Evolutionary conservation across 208 protist genomes (phyloP).

Genomic region (Leishmania gerbilli): DNA sequence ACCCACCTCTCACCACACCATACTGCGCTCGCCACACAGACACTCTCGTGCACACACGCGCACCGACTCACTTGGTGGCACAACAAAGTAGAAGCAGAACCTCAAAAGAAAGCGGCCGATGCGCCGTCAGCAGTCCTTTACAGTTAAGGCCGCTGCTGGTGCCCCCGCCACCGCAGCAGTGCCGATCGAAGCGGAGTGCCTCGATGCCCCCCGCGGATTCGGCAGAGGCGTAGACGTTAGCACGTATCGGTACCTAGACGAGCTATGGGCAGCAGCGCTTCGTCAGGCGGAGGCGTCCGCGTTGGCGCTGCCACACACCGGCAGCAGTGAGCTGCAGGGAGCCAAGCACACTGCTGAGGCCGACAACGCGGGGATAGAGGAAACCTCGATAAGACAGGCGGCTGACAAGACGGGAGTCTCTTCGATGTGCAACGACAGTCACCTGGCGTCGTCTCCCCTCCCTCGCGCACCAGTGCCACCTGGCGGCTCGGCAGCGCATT

Average conservation of each 20-base stretch:
- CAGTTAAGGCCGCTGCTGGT: neutral
- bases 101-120: neutral
- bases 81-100: neutral
- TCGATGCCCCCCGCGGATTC: neutral
- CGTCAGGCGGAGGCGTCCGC: constrained; percentile 7
- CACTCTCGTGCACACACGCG: neutral
- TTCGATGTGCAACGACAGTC: neutral
- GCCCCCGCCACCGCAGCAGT: neutral
- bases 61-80: neutral
- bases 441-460: neutral
- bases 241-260: constrained; percentile 21
- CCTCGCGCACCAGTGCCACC: neutral
- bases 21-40: neutral
- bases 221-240: neutral
- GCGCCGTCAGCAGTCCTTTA: neutral
- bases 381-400: neutral
- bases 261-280: constrained; percentile 20
- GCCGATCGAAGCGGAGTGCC: neutral
- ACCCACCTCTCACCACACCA: neutral
- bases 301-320: neutral
- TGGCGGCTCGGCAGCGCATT: neutral
- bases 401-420: neutral
- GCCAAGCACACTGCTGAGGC: neutral
- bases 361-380: neutral
- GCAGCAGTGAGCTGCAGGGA: neutral